Evolutionary conservation across 805 yeast species (phyloP).

Genomic region (Lipomyces chichibuensis): DNA sequence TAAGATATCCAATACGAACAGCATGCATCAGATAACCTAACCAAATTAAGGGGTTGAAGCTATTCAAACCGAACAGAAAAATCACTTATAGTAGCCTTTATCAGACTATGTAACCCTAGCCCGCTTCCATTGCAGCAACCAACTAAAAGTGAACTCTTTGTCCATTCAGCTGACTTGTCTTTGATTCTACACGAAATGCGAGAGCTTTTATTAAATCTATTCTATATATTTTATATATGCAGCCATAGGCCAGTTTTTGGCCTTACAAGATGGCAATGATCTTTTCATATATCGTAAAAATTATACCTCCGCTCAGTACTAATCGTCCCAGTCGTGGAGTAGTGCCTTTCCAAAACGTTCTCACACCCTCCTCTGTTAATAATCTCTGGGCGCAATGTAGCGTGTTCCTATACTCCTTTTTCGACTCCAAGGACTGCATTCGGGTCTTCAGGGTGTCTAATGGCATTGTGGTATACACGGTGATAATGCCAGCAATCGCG

Average conservation of each 20-base stretch:
- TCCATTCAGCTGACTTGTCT: too few species aligned
- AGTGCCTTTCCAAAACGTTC: slow-evolving; percentile 97
- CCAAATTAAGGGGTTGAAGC: too few species aligned
- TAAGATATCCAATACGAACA: too few species aligned
- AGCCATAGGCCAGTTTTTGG: background rate
- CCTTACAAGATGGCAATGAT: slow-evolving; percentile 53
- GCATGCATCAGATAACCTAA: too few species aligned
- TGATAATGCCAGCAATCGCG: slow-evolving; percentile 83
- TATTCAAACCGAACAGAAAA: too few species aligned
- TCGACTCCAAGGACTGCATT: slow-evolving; percentile 90
- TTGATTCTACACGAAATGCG: background rate
- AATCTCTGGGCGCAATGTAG: slow-evolving; percentile 78
- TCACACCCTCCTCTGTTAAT: slow-evolving; percentile 82
- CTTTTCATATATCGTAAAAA: slow-evolving; percentile 93
- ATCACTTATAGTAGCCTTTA: too few species aligned
- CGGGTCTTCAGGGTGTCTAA: slow-evolving; percentile 94
- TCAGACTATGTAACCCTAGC: too few species aligned
- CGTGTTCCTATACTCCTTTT: slow-evolving; percentile 70
- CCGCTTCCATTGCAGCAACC: too few species aligned
- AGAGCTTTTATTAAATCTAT: background rate
- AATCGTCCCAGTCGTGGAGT: slow-evolving; percentile 94
- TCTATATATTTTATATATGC: background rate
- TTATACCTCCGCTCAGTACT: slow-evolving; percentile 94
- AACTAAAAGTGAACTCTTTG: too few species aligned
- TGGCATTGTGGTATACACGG: slow-evolving; percentile 94